Base-by-base conservation (phyloP, 306 rosid species). In the Lathyrus aphaca region DNA sequence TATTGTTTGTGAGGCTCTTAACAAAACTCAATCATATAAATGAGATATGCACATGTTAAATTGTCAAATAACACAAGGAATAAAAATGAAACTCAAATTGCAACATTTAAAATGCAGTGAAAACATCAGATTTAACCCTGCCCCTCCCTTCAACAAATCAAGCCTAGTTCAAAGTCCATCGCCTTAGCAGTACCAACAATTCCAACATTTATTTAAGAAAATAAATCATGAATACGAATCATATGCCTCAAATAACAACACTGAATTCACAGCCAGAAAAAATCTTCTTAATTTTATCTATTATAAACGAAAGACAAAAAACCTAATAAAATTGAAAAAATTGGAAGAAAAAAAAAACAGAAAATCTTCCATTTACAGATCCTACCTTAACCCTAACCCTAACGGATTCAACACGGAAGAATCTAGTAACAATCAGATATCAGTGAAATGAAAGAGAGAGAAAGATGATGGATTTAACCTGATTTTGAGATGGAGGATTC, bases 401-500 rank as follows among this genome's bases (percentile, higher is more conserved):
- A 64, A 74, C 18, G 13, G 10, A 54, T 42, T 64, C 10, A 64
- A 18, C 14, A 13, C 0, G 10, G 25, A 74, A 43, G 10, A 55
- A 35, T 4, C 3, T 13, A 39, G 42, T 40, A 15, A 13, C 17
- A 61, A 17, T 37, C 8, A 54, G 1, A 5, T 54, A 23, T 54
- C 1, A n/a, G 39, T 1, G 39, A 3, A 1, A 35, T 6, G 39
- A 7, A 35, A 35, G 39, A 56, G 18, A 56, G 18, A 19, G 9
- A 5, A 55, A 19, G 5, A 15, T 12, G 10, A 2, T 14, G 14
- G 63, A 45, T 17, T 46, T n/a, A 54, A 79, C 83, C 83, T 74
- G 79, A 73, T 5, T 44, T 68, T 4, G 83, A 60, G 53, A 79
- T 5, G 16, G 71, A 73, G 1, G 72, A 53, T 62, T 79, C 68